Conservation (phyloP, 1,284 basidiomycete genomes). For the Ustilago cynodontis region DNA sequence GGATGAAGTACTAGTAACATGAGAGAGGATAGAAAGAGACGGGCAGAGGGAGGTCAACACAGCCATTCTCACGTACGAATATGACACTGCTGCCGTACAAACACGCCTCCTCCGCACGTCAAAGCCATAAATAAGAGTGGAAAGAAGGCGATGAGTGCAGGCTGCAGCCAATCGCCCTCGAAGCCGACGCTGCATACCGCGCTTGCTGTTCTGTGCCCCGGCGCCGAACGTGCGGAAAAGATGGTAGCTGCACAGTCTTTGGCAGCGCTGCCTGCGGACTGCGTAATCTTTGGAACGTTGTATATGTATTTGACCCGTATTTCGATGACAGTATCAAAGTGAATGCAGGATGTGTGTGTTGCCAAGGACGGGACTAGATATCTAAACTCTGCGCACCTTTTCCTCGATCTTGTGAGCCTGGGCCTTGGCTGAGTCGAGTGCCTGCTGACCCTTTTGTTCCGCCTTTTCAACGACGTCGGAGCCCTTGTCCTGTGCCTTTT, state of each 20-base stretch:
- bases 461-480: constrained; percentile 37
- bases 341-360: neutral
- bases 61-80: constrained; percentile 18
- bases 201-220: neutral
- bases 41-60: constrained; percentile 24
- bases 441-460: constrained; percentile 51
- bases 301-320: neutral
- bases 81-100: neutral
- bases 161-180: neutral
- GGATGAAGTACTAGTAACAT: constrained; percentile 29
- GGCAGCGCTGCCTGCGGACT: neutral
- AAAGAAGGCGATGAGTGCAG: neutral
- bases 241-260: constrained; percentile 1
- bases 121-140: neutral
- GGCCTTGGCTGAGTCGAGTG: constrained; percentile 58
- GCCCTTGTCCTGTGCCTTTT: constrained; percentile 52
- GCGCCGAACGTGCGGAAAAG: constrained; percentile 1
- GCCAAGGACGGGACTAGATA: neutral
- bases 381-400: constrained; percentile 66
- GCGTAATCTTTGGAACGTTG: neutral
- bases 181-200: neutral
- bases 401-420: constrained; percentile 55
- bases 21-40: constrained; percentile 5
- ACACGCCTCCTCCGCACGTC: neutral
- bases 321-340: neutral